phyloP scores from a whole-genome alignment of 179 eudicot species.

The Spinacia oleracea region DNA sequence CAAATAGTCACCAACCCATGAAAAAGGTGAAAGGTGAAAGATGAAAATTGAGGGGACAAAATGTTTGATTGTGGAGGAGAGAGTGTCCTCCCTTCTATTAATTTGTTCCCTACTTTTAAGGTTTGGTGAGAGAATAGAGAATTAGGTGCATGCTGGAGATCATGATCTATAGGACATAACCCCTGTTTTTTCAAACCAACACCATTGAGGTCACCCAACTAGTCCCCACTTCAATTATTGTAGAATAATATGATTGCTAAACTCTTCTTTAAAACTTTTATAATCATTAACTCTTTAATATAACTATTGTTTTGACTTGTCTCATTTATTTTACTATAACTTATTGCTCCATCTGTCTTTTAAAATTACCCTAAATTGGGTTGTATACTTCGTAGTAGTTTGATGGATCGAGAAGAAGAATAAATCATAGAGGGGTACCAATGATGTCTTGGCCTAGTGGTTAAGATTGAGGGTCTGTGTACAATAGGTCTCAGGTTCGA shows the following conservation, averaged over 20 bases:
- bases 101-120: conserved; percentile 29
- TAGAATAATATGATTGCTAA: conserved; percentile 1
- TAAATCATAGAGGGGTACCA: no score
- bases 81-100: conserved; percentile 21
- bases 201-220: conserved; percentile 21
- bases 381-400: no score
- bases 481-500: no score
- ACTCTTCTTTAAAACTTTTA: background rate
- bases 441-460: no score
- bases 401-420: no score
- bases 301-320: no score
- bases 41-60: conserved; percentile 18
- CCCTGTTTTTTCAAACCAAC: conserved; percentile 2
- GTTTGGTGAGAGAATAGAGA: conserved; percentile 3
- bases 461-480: no score
- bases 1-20: conserved; percentile 19
- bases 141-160: conserved; percentile 19
- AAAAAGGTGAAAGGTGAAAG: conserved; percentile 14
- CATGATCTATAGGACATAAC: conserved; percentile 7
- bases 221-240: conserved; percentile 29
- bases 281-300: background rate
- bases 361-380: no score
- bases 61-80: conserved; percentile 21
- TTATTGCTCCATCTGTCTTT: no score
- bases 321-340: no score